Evolutionary conservation across 2,329 filamentous ascomycete genomes (phyloP), one percentile per base, ranked within the genome.

Genomic region (Trichoderma koningiopsis): DNA sequence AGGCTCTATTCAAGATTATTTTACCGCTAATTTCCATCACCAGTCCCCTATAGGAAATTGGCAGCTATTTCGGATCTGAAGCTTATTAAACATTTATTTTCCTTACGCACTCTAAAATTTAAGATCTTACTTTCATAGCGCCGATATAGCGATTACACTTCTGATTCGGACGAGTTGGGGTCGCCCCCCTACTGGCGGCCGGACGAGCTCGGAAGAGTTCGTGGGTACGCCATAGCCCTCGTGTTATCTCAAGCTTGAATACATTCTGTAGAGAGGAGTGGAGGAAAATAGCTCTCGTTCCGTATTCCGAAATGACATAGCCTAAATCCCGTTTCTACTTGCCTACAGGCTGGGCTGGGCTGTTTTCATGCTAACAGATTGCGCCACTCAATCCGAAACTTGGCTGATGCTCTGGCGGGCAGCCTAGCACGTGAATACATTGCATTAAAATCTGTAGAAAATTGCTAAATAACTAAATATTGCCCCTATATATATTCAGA

Each of bases 181-280:
- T 40, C n/a, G 8, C 4, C 8, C n/a, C 24, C 47, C n/a, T 16
- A 11, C n/a, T 14, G 22, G 33, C 56, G n/a, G 33, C 22, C 60
- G 60, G 60, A 63, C 60, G 60, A 63, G 60, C n/a, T 63, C 60
- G 60, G 60, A 63, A 63, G 16, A 13, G 37, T 6, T 33, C 29
- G 47, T 47, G 29, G 31, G 33, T 14, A 47, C 37, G 53, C 40
- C 6, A 40, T 53, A 10, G 27, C 37, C 27, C 19, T 60, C 16
- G 35, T 60, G 8, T 3, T 43, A 11, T 27, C 5, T 19, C 16
- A 47, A 11, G 37, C 19, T 10, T n/a, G 27, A n/a, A 14, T 14
- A 16, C 1, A 29, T 24, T 24, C 6, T 4, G 40, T 22, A 29
- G 31, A 27, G 43, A 16, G 22, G 31, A 13, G 27, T 16, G 35